These are phyloP conservation scores for Scheffersomyces cryptocercus DNA, from an alignment of 1,139 yeast genomes.

Conservation along the genomic window DNA sequence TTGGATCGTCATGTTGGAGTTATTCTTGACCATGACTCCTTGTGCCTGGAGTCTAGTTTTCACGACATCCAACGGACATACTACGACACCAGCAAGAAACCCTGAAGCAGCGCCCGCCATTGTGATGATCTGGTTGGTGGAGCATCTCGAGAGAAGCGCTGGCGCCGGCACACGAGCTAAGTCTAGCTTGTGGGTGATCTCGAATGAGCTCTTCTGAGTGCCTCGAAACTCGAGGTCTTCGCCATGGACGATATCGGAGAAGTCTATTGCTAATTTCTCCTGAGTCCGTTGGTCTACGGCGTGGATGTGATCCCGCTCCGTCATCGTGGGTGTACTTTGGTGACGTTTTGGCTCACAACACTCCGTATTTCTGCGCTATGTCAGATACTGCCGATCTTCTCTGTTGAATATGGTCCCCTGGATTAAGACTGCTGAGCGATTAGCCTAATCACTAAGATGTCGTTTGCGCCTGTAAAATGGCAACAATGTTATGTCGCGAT, in stretches of 20 bases:
- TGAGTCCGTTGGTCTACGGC: background rate
- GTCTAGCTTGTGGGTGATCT: conserved; percentile 5
- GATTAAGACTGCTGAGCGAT: too few relatives aligned
- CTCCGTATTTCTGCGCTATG: too few relatives aligned
- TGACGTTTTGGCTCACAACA: too few relatives aligned
- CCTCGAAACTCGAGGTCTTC: conserved; percentile 40
- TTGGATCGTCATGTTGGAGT: conserved; percentile 6
- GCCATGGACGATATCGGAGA: conserved; percentile 42
- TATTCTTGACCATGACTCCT: conserved; percentile 23
- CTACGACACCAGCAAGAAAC: conserved; percentile 47
- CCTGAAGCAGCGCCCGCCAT: conserved; percentile 49
- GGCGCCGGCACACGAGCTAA: conserved; percentile 20
- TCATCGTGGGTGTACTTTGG: too few relatives aligned
- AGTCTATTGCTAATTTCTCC: conserved; percentile 19
- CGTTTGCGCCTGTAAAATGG: too few relatives aligned
- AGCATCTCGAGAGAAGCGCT: conserved; percentile 19
- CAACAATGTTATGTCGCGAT: too few relatives aligned
- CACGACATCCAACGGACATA: conserved; percentile 50
- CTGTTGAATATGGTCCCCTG: too few relatives aligned
- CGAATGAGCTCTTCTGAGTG: conserved; percentile 14
- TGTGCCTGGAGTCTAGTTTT: conserved; percentile 50
- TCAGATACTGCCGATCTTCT: too few relatives aligned
- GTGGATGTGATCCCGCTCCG: too few relatives aligned
- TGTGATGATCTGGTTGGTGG: conserved; percentile 41
- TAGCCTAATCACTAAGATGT: too few relatives aligned